Evolutionary conservation across 768 basidiomycete genomes (phyloP).

Genomic region (Pulveroboletus sp.): DNA sequence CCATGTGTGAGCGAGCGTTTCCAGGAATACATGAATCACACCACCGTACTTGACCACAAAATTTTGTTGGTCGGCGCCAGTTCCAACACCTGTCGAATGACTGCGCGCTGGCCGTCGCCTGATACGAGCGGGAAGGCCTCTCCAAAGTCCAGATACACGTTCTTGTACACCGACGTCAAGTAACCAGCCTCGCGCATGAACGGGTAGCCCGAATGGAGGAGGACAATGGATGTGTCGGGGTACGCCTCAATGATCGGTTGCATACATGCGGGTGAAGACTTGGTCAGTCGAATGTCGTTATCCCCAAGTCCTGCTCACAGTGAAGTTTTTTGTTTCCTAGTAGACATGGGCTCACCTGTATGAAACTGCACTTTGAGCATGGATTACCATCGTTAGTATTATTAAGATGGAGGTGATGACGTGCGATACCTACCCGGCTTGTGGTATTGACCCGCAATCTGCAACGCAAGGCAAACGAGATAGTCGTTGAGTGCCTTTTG

Average conservation of each 20-base stretch:
- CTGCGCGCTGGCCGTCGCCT: constrained; percentile 52
- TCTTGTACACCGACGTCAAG: constrained; percentile 62
- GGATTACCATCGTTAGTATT: neutral
- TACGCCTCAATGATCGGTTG: constrained; percentile 65
- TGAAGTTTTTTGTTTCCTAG: neutral
- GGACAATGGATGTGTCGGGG: constrained; percentile 55
- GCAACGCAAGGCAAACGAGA: constrained; percentile 52
- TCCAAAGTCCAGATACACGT: constrained; percentile 78
- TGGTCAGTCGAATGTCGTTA: constrained; percentile 55
- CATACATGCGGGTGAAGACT: constrained; percentile 59
- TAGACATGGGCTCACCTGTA: constrained; percentile 37
- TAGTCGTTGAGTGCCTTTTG: constrained; percentile 64
- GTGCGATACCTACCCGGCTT: constrained; percentile 52
- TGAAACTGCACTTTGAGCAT: constrained; percentile 68
- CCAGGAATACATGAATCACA: neutral
- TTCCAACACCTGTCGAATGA: constrained; percentile 63
- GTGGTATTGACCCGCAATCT: constrained; percentile 44
- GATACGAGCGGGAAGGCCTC: constrained; percentile 72
- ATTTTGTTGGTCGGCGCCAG: constrained; percentile 74
- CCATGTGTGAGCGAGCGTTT: neutral
- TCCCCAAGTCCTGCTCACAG: constrained; percentile 53
- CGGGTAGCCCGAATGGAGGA: constrained; percentile 76
- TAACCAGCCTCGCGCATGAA: constrained; percentile 77
- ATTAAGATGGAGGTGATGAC: neutral
- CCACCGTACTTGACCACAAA: constrained; percentile 67